phyloP scores from a whole-genome alignment of 2,329 filamentous ascomycete genomes.

The Setomelanomma holmii region DNA sequence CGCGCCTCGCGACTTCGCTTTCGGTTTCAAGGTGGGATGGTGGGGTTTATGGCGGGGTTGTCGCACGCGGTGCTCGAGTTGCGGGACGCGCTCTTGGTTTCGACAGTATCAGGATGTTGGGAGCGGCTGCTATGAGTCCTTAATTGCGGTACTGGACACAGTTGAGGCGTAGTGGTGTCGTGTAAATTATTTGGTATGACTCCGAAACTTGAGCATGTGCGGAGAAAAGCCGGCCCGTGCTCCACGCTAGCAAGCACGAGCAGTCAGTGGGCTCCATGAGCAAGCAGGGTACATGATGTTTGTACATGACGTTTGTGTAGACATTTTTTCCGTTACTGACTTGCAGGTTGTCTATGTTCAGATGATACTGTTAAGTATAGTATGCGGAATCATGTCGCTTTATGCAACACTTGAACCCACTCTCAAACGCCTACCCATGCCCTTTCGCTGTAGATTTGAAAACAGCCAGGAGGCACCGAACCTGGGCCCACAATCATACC shows the following conservation, averaged over 20 bases:
- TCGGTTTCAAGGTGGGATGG: constrained; percentile 25
- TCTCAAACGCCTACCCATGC: constrained; percentile 43
- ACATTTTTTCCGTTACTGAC: background rate
- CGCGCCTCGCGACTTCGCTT: constrained; percentile 7
- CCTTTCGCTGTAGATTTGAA: constrained; percentile 11
- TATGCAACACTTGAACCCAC: constrained; percentile 28
- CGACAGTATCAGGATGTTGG: background rate
- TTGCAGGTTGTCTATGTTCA: constrained; percentile 2
- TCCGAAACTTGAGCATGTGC: constrained; percentile 22
- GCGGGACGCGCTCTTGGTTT: background rate
- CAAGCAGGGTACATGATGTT: background rate
- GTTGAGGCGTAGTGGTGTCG: background rate
- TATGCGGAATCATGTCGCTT: constrained; percentile 19
- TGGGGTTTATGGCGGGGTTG: constrained; percentile 41
- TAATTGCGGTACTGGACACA: background rate
- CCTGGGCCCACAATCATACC: background rate
- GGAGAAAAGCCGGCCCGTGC: constrained; percentile 23
- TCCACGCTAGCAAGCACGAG: constrained; percentile 16
- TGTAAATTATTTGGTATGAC: constrained; percentile 36
- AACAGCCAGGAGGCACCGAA: no score
- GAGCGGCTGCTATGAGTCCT: background rate
- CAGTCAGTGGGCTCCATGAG: background rate
- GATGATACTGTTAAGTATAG: constrained; percentile 15
- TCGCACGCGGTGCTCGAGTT: constrained; percentile 25
- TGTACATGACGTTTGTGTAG: no score